These are phyloP conservation scores for Lactarius trivialis DNA, from an alignment of 768 basidiomycete species.

Conservation along the genomic window DNA sequence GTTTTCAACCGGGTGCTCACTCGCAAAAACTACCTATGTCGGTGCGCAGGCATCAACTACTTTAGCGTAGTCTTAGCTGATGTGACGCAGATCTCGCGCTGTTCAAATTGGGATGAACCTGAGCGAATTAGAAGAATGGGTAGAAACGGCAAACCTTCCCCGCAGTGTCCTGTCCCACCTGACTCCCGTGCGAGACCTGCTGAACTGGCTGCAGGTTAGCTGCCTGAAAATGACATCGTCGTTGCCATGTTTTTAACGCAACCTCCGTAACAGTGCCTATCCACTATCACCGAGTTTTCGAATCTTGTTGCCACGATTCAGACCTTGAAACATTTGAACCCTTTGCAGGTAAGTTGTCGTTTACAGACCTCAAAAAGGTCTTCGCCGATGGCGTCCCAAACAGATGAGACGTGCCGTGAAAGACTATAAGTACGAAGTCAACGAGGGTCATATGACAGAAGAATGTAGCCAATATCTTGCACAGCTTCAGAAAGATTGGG, in stretches of 20 bases:
- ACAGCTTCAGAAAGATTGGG: conserved; percentile 97
- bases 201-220: conserved; percentile 72
- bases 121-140: conserved; percentile 85
- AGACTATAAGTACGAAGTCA: conserved; percentile 92
- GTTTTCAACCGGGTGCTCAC: conserved; percentile 79
- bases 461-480: conserved; percentile 92
- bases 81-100: conserved; percentile 59
- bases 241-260: conserved; percentile 20
- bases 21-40: conserved; percentile 93
- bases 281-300: conserved; percentile 82
- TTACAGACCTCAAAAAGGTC: background rate
- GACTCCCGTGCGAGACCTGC: conserved; percentile 72
- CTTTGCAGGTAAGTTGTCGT: conserved; percentile 62
- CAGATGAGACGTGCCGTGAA: conserved; percentile 91
- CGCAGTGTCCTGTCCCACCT: conserved; percentile 75
- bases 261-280: conserved; percentile 52
- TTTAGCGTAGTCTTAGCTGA: background rate
- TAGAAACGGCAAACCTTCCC: conserved; percentile 73
- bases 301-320: conserved; percentile 88
- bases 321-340: conserved; percentile 79
- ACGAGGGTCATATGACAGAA: conserved; percentile 87
- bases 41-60: conserved; percentile 37
- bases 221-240: background rate
- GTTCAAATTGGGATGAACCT: conserved; percentile 87
- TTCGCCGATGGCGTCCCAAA: background rate